phyloP scores from a whole-genome alignment of 768 basidiomycete species.

The Amyloporia xantha region DNA sequence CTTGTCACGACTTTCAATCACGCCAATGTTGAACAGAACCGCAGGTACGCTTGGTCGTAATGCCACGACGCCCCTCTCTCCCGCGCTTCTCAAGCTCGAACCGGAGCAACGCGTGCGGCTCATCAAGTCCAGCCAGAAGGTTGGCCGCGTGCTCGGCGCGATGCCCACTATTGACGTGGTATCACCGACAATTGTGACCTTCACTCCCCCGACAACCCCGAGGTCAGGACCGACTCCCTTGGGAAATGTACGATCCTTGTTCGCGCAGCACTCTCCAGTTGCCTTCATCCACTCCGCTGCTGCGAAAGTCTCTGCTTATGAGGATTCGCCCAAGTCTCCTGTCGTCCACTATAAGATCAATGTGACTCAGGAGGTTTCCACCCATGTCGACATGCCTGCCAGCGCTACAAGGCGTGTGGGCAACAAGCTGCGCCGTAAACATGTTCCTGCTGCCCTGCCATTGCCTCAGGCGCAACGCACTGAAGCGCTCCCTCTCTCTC shows the following conservation, averaged over 20 bases:
- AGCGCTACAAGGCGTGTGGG: not conserved
- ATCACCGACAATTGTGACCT: not conserved
- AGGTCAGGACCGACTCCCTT: not conserved
- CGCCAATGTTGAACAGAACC: slow-evolving; percentile 10
- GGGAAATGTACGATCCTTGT: not conserved
- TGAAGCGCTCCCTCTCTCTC: slow-evolving; percentile 2
- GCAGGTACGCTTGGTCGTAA: slow-evolving; percentile 8
- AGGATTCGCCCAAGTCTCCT: not conserved
- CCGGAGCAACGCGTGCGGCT: slow-evolving; percentile 11
- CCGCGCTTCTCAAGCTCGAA: slow-evolving; percentile 9
- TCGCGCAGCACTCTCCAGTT: not conserved
- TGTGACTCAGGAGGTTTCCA: not conserved
- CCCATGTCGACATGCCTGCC: not conserved
- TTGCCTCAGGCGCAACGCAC: slow-evolving; percentile 1
- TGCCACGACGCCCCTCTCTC: slow-evolving; percentile 6
- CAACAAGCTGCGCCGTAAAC: slow-evolving; percentile 3
- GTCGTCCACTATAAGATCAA: not conserved
- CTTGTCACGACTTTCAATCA: not conserved
- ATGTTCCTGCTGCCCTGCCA: slow-evolving; percentile 3
- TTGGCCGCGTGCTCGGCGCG: slow-evolving; percentile 10
- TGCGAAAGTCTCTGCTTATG: not conserved
- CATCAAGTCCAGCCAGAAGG: slow-evolving; percentile 14
- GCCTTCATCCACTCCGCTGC: not conserved
- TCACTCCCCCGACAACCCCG: not conserved
- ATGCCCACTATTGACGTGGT: slow-evolving; percentile 11